Percentiles rank a stretch among this genome's conserved stretches.
phyloP scores from a whole-genome alignment of 805 yeast genomes.

The Zygosaccharomyces siamensis region DNA sequence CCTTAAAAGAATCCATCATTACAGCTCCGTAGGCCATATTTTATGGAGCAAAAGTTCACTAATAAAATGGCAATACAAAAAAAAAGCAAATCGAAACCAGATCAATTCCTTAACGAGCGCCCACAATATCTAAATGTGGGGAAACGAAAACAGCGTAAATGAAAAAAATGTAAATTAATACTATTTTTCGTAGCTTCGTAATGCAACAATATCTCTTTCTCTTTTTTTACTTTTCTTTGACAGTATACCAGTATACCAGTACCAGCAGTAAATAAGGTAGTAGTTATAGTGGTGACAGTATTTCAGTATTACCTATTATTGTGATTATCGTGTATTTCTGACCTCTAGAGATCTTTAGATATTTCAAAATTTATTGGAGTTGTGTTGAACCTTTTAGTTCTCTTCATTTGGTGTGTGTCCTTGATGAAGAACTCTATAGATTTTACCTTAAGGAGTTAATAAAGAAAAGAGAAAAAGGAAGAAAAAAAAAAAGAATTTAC shows the following conservation, averaged over 20 bases:
- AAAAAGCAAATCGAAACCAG: no score
- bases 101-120: no score
- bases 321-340: not conserved
- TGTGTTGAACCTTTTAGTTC: not conserved
- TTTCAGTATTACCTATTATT: not conserved
- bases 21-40: conserved; percentile 12
- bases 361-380: not conserved
- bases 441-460: not conserved
- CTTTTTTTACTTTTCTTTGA: not conserved
- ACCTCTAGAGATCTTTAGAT: not conserved
- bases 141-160: no score
- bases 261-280: not conserved
- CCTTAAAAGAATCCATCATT: conserved; percentile 8
- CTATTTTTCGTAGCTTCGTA: no score
- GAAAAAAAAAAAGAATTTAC: not conserved
- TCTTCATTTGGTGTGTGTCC: not conserved
- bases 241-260: not conserved
- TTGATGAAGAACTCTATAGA: not conserved
- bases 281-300: not conserved
- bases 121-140: no score
- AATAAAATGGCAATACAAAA: no score
- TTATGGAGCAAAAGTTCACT: not conserved
- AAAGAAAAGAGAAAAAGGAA: not conserved
- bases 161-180: no score
- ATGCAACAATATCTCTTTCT: not conserved